Evolutionary conservation across 1,284 basidiomycete genomes (phyloP).

Genomic region (Ceraceosorus guamensis): DNA sequence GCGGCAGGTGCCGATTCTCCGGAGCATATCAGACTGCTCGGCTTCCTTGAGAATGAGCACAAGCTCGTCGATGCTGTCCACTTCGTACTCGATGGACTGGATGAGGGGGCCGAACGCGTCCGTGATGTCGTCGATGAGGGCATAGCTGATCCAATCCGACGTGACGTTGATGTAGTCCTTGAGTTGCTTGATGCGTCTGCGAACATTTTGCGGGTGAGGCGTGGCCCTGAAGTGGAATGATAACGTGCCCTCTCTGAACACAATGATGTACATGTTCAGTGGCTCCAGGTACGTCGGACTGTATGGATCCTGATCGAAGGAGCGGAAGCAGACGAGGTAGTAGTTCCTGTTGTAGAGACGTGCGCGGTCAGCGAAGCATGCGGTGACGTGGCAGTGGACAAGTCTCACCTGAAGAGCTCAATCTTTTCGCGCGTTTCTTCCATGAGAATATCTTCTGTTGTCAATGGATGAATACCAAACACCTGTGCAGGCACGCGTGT

Average conservation of each 20-base stretch:
- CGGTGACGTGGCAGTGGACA: no score
- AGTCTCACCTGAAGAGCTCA: constrained; percentile 90
- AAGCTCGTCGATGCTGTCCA: constrained; percentile 96
- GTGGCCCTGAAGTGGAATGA: constrained; percentile 97
- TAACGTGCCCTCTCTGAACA: constrained; percentile 94
- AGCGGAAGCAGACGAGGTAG: constrained; percentile 97
- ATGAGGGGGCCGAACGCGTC: constrained; percentile 98
- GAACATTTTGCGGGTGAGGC: constrained; percentile 94
- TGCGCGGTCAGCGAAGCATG: no score
- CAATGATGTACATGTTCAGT: constrained; percentile 98
- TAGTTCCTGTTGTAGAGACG: no score
- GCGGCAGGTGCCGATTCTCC: constrained; percentile 83
- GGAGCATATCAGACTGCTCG: constrained; percentile 71
- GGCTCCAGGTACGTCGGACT: constrained; percentile 96
- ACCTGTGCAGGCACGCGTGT: constrained; percentile 53
- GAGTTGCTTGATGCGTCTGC: constrained; percentile 94
- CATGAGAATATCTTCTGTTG: constrained; percentile 98
- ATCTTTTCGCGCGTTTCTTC: constrained; percentile 99
- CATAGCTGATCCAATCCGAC: constrained; percentile 99
- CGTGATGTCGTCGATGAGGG: constrained; percentile 98
- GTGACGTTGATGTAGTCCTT: constrained; percentile 99
- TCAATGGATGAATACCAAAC: constrained; percentile 93
- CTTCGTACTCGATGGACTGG: constrained; percentile 97
- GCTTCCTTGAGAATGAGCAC: constrained; percentile 87
- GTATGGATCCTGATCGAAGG: constrained; percentile 97